Percentiles rank a stretch among this genome's conserved stretches.
Conservation (phyloP, 257 asterid genomes). For the Forsythia viridissima region DNA sequence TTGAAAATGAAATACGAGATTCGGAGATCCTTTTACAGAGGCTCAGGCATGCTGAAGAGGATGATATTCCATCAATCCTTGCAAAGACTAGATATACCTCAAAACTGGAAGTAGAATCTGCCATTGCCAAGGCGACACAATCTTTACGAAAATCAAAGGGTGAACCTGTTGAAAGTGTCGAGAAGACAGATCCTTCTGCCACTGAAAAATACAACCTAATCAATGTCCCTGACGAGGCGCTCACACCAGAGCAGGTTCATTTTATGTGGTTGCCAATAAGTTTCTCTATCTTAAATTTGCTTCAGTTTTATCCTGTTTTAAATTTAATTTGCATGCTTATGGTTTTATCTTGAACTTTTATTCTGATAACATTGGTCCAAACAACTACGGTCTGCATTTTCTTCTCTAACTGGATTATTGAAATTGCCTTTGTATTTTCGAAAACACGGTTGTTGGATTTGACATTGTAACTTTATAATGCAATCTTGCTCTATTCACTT, state of each 20-base stretch:
- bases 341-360: slow-evolving; percentile 7
- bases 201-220: slow-evolving; percentile 75
- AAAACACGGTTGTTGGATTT: neutral
- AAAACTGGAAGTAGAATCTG: slow-evolving; percentile 76
- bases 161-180: slow-evolving; percentile 72
- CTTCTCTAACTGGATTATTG: neutral
- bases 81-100: slow-evolving; percentile 59
- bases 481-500: neutral
- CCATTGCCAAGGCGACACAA: slow-evolving; percentile 64
- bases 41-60: slow-evolving; percentile 59
- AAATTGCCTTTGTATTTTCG: neutral
- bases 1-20: slow-evolving; percentile 83
- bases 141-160: slow-evolving; percentile 95
- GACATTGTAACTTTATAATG: neutral
- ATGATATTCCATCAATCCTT: slow-evolving; percentile 58
- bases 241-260: slow-evolving; percentile 83
- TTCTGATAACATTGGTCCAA: neutral
- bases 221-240: slow-evolving; percentile 72
- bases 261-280: slow-evolving; percentile 19
- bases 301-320: slow-evolving; percentile 3
- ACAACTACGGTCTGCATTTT: neutral
- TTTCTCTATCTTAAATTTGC: slow-evolving; percentile 10
- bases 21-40: slow-evolving; percentile 71
- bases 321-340: slow-evolving; percentile 8
- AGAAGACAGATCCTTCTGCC: slow-evolving; percentile 61